Base-by-base conservation (phyloP, 768 basidiomycete genomes). In the Suillus bovinus region DNA sequence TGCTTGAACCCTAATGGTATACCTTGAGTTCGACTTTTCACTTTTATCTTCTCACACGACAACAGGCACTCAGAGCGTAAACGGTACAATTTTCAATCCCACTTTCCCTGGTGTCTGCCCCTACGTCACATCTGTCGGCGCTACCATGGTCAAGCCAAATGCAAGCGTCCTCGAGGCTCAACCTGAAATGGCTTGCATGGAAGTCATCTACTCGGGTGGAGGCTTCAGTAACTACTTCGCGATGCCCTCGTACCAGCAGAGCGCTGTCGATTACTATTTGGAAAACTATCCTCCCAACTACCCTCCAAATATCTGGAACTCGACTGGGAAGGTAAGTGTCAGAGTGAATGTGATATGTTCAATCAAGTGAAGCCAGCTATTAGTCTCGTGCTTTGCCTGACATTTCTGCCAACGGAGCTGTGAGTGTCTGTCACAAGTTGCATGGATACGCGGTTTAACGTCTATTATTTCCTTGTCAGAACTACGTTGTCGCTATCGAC, bases 81-180 rank as follows among this genome's bases (percentile, higher is more conserved):
- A 78, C 61, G 86, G 85, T 27, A 79, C 70, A 16, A 76, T 78
- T 20, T 87, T 87, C 79, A 83, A 84, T 58, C 86, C 86, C 20
- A 70, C 71, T 3, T 84, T 79, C 79, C 82, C 80, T 11, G 74
- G 66, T 13, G 70, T 77, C 0, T 82, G 81, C 64, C 81, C 81
- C 8, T 81, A 72, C 71, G 69, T 81, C 11, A 82, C 82, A 3
- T 71, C 78, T 3, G 73, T 84, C 16, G 82, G 84, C 29, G 83
- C 80, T 9, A 84, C 84, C 2, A 79, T 79, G 69, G 67, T 82
- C 29, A 76, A 77, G 24, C 71, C 76, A 5, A 71, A 71, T 39
- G 58, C 68, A 2, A 74, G 72, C 13, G 73, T 73, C n/a, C 66
- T 58, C 5, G 67, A 72, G 0, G 62, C 60, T 16, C 42, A 62